Evolutionary conservation across 108 stramenopile genomes (phyloP).

Genomic region (Heterococcus sp.): DNA sequence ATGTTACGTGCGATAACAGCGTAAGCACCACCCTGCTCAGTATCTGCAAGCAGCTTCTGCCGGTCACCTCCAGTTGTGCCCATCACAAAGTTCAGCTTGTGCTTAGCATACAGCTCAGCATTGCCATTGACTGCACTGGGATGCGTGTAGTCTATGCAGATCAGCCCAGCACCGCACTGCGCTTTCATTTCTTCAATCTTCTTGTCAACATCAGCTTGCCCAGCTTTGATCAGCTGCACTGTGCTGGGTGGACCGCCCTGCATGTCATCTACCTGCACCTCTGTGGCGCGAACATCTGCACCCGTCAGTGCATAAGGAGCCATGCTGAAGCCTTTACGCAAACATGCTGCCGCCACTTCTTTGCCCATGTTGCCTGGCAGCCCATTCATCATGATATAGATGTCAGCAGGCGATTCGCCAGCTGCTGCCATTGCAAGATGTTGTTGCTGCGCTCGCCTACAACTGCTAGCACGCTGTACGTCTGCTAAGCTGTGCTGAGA

Average conservation of each 20-base stretch:
- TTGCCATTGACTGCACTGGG: slow-evolving; percentile 92
- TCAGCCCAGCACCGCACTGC: slow-evolving; percentile 1
- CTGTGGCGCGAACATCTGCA: not conserved
- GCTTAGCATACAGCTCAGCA: slow-evolving; percentile 62
- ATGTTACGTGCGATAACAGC: slow-evolving; percentile 98
- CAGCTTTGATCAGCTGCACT: slow-evolving; percentile 13
- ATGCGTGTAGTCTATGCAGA: slow-evolving; percentile 95
- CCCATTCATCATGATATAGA: slow-evolving; percentile 46
- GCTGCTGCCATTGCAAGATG: no score
- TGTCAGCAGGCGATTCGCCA: not conserved
- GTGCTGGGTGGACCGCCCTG: slow-evolving; percentile 1
- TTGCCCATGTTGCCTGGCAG: slow-evolving; percentile 42
- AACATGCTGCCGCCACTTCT: slow-evolving; percentile 37
- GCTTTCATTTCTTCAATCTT: slow-evolving; percentile 6
- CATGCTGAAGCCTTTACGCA: slow-evolving; percentile 25
- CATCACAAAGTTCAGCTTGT: slow-evolving; percentile 49
- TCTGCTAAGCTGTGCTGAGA: no score
- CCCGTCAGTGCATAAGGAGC: slow-evolving; percentile 19
- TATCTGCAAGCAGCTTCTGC: slow-evolving; percentile 56
- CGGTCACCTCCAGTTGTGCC: slow-evolving; percentile 46
- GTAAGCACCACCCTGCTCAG: slow-evolving; percentile 65
- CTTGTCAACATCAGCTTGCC: slow-evolving; percentile 9
- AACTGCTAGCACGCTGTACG: no score
- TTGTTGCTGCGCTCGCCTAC: no score
- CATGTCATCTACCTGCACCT: slow-evolving; percentile 3